phyloP scores from a whole-genome alignment of 2,329 filamentous ascomycete species.

The Penicillium oxalicum region DNA sequence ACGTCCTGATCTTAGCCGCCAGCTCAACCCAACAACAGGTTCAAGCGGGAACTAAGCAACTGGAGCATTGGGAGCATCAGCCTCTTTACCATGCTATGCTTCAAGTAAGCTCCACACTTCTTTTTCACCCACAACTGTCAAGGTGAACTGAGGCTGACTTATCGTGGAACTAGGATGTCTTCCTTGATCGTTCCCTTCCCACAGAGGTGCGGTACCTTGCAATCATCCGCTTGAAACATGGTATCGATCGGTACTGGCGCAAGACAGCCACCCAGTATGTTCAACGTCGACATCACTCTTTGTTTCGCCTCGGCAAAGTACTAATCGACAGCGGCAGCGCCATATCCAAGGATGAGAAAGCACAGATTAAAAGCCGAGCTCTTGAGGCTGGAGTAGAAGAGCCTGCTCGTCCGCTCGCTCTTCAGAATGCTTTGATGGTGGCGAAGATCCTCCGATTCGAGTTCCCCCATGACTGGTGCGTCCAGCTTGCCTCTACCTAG shows the following conservation, averaged over 20 bases:
- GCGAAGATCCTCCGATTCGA: slow-evolving; percentile 87
- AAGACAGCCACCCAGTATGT: slow-evolving; percentile 63
- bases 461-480: slow-evolving; percentile 76
- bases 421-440: slow-evolving; percentile 82
- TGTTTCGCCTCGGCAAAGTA: not conserved
- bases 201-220: slow-evolving; percentile 78
- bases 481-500: not conserved
- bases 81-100: slow-evolving; percentile 61
- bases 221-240: slow-evolving; percentile 92
- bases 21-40: slow-evolving; percentile 61
- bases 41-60: slow-evolving; percentile 60
- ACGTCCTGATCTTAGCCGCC: slow-evolving; percentile 58
- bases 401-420: slow-evolving; percentile 64
- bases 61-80: slow-evolving; percentile 64
- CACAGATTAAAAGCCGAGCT: slow-evolving; percentile 65
- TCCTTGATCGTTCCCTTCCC: slow-evolving; percentile 71
- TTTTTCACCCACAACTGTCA: not conserved
- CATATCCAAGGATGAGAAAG: slow-evolving; percentile 65
- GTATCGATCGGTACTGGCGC: slow-evolving; percentile 92
- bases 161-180: slow-evolving; percentile 56
- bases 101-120: slow-evolving; percentile 47
- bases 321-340: slow-evolving; percentile 41
- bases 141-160: not conserved
- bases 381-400: slow-evolving; percentile 74
- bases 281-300: not conserved